Conservation (phyloP, 2,329 filamentous ascomycete genomes). For the Fusarium compactum region DNA sequence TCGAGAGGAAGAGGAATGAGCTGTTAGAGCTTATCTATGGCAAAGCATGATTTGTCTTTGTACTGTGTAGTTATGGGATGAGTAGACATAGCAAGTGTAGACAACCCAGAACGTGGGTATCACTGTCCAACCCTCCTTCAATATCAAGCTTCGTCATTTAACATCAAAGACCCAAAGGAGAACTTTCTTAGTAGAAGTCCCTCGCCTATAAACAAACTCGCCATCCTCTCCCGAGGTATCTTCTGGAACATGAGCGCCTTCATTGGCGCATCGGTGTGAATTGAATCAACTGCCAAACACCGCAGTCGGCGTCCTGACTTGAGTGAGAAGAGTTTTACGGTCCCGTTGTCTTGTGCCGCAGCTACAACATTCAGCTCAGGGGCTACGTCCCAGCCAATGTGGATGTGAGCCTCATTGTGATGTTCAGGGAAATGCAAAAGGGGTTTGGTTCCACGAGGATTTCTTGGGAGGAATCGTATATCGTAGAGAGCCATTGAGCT, state of each 20-base stretch:
- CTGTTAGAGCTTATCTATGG: too few species aligned
- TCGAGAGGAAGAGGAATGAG: too few species aligned
- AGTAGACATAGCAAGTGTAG: too few species aligned
- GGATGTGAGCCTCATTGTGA: slow-evolving; percentile 61
- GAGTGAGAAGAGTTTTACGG: slow-evolving; percentile 63
- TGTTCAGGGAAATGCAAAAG: slow-evolving; percentile 64
- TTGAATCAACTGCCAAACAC: slow-evolving; percentile 41
- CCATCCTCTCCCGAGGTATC: slow-evolving; percentile 57
- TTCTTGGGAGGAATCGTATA: slow-evolving; percentile 57
- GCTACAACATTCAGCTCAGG: slow-evolving; percentile 63
- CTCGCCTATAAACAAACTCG: slow-evolving; percentile 62
- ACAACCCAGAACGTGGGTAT: too few species aligned
- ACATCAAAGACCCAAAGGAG: too few species aligned
- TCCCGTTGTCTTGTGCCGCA: slow-evolving; percentile 64
- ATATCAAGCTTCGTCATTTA: too few species aligned
- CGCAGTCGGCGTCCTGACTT: slow-evolving; percentile 57
- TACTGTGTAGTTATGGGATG: too few species aligned
- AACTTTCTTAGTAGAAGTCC: slow-evolving; percentile 57
- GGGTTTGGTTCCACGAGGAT: slow-evolving; percentile 49
- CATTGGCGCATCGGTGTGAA: slow-evolving; percentile 51
- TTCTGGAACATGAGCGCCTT: slow-evolving; percentile 60
- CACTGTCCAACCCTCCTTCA: too few species aligned
- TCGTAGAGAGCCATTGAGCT: slow-evolving; percentile 68
- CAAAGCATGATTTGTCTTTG: too few species aligned
- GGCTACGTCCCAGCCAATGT: slow-evolving; percentile 66